Evolutionary conservation across 2,329 filamentous ascomycete species (phyloP), one percentile per base, ranked within the genome.

Genomic region (Sarocladium oryzae): DNA sequence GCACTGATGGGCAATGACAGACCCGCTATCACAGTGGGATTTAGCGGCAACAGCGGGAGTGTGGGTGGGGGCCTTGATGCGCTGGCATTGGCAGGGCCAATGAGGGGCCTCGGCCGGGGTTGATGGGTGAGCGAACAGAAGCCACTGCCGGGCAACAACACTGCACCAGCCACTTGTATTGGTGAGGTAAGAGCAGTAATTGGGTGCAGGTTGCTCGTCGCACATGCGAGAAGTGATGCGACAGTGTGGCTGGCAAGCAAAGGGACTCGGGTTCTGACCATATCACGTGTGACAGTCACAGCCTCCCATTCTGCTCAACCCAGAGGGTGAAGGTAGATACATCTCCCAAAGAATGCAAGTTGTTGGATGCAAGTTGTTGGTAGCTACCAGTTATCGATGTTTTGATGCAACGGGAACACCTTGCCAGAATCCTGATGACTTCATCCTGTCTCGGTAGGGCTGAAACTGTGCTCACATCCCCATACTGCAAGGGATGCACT

Each of bases 31-130:
- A 48, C 43, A 48, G 28, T 43, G 43, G 24, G 10, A 21, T 33
- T 7, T 26, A 48, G 43, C 43, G 43, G 43, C 43, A 48, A 16
- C 43, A 48, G 43, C 43, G 43, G 43, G 43, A 37, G 46, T 49
- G 46, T 49, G 46, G 33, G 46, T 49, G 46, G 46, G 30, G 24
- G n/a, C 5, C 9, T 13, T 37, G 46, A 37, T 49, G 46, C 46
- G 46, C 32, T 49, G 46, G 46, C 46, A 32, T 26, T 11, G 11
- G 18, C 32, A 4, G 11, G 21, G 46, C 46, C 46, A 49, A 49
- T 49, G 33, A 37, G 15, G 20, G 30, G 37, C 46, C 20, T 13
- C 37, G 21, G 30, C 33, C 30, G 46, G 46, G 43, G 28, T 48
- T 33, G 28, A 28, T 48, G 24, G 26, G 28, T 23, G 40, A 43